Evolutionary conservation across 352 stramenopile genomes (phyloP).

Genomic region (Plasmopara viticola): DNA sequence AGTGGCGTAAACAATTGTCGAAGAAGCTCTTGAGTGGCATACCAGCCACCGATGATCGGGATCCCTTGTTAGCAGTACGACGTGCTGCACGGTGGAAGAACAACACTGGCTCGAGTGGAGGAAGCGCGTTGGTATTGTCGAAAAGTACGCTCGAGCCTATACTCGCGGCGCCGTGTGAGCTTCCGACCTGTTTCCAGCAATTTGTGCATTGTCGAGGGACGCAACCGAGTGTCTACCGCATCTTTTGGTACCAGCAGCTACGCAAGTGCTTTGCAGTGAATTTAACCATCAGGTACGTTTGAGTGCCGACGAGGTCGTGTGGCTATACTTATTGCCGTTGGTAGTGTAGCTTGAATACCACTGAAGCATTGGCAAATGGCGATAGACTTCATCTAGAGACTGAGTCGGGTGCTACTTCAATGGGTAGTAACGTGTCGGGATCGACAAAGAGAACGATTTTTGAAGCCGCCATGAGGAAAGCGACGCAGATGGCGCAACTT

Average conservation of each 20-base stretch:
- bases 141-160: slow-evolving; percentile 48
- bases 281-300: slow-evolving; percentile 55
- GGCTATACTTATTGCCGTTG: slow-evolving; percentile 12
- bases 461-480: slow-evolving; percentile 25
- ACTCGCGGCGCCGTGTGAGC: slow-evolving; percentile 44
- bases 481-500: slow-evolving; percentile 20
- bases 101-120: slow-evolving; percentile 21
- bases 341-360: slow-evolving; percentile 34
- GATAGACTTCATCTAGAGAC: background rate
- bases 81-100: slow-evolving; percentile 50
- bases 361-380: slow-evolving; percentile 14
- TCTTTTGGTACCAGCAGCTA: slow-evolving; percentile 48
- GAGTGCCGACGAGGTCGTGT: background rate
- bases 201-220: slow-evolving; percentile 65
- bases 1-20: slow-evolving; percentile 60
- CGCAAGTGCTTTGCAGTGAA: slow-evolving; percentile 67
- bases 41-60: slow-evolving; percentile 5
- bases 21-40: slow-evolving; percentile 26
- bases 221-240: slow-evolving; percentile 62
- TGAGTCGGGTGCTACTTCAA: too few species aligned
- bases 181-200: slow-evolving; percentile 60
- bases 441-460: slow-evolving; percentile 19
- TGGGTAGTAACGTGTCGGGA: background rate
- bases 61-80: slow-evolving; percentile 51
- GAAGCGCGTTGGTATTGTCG: slow-evolving; percentile 60